phyloP scores from a whole-genome alignment of 768 basidiomycete species.

The Suillus fuscotomentosus region DNA sequence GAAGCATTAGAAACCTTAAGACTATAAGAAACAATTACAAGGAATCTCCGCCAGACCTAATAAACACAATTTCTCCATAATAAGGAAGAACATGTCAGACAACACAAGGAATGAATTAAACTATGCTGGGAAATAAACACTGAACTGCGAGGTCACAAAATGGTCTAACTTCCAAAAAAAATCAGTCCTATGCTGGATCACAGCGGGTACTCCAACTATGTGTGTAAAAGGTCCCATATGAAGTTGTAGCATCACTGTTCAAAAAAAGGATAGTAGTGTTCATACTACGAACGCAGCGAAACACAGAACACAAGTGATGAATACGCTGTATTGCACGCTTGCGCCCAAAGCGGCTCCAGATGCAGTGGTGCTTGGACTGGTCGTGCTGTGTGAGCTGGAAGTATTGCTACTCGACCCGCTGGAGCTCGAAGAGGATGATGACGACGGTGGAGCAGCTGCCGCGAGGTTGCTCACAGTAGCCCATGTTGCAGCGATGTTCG shows the following conservation, averaged over 20 bases:
- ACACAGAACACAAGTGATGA: neutral
- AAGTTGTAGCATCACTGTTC: neutral
- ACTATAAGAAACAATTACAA: neutral
- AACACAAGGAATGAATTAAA: neutral
- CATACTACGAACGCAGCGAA: neutral
- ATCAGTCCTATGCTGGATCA: neutral
- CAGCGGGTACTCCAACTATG: neutral
- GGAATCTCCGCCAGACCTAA: neutral
- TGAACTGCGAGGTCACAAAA: neutral
- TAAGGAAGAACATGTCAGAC: neutral
- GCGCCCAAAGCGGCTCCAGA: constrained; percentile 4
- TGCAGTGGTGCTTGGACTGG: constrained; percentile 12
- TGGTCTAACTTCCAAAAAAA: neutral
- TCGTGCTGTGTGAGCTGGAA: constrained; percentile 17
- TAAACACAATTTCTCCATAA: neutral
- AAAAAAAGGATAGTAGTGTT: neutral
- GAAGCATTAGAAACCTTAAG: neutral
- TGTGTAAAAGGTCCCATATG: neutral
- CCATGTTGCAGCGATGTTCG: constrained; percentile 52
- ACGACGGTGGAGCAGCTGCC: constrained; percentile 37
- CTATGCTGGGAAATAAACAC: neutral
- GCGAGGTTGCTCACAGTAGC: constrained; percentile 43
- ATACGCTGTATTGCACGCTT: neutral
- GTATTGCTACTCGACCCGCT: constrained; percentile 11
- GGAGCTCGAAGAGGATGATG: constrained; percentile 13